Base-by-base conservation (phyloP, 345 rosid genomes). In the Nephelium lappaceum region DNA sequence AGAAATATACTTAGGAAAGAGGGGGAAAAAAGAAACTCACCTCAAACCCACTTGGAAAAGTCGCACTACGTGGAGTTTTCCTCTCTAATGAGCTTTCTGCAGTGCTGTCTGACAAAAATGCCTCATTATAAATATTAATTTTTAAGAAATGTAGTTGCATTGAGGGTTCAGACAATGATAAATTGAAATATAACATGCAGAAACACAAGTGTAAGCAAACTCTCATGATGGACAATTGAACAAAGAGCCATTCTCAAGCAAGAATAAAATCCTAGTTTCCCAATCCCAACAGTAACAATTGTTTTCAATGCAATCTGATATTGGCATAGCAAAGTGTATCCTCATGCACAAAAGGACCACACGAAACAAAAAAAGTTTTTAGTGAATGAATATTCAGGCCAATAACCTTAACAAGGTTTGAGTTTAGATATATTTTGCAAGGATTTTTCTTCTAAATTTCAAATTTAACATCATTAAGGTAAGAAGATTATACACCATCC, bases 21-120 rank as follows among this genome's bases (percentile, higher is more conserved):
- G n/a, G n/a, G n/a, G n/a, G n/a, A 25, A 23, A 71, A 23, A n/a
- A n/a, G n/a, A n/a, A 4, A 36, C 67, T 83, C 70, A 92, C 99
- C 91, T 93, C 97, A 83, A 92, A 84, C 75, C 89, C 97, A 82
- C 82, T 86, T 6, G 97, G 99, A 83, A 95, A 95, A 81, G 88
- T 87, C 55, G 87, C 86, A 61, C 76, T 73, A 18, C 80, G 70
- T 55, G 9, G 74, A 25, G 88, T 4, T 36, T 67, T 86, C 81
- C 83, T 89, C 88, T 83, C 87, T 62, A 67, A 47, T 51, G 91
- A 76, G 66, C 84, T 82, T 77, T 69, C 72, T 47, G 67, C 24
- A 47, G 73, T 79, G 51, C 77, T 85, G 81, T 83, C 92, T 74
- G 83, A 76, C 42, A 81, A 84, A 77, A 83, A 78, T 73, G 61